Conservation (phyloP, 2,329 filamentous ascomycete genomes). For the Fusarium aywerte region DNA sequence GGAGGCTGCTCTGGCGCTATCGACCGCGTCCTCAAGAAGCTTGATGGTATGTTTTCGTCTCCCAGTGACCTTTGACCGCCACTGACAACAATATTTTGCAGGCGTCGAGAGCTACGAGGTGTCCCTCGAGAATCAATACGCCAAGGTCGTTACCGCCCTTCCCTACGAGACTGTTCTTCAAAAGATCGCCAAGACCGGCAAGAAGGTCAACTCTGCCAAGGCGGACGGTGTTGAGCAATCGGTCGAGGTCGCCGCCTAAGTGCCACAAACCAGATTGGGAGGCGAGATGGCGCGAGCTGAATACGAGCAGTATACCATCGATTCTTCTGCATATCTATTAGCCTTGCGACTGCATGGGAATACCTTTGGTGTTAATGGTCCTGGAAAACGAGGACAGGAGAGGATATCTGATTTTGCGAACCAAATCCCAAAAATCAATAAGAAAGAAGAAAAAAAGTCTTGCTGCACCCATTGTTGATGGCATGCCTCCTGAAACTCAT, state of each 20-base stretch:
- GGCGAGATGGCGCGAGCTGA: constrained; percentile 1
- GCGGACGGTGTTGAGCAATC: constrained; percentile 72
- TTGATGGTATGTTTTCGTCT: constrained; percentile 73
- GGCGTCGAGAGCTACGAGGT: constrained; percentile 89
- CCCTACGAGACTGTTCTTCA: constrained; percentile 83
- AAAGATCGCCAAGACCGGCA: constrained; percentile 95
- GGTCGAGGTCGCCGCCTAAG: constrained; percentile 56
- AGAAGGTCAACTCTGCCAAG: constrained; percentile 83
- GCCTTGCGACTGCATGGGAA: constrained; percentile 34
- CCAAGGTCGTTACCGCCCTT: constrained; percentile 77
- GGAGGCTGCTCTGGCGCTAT: constrained; percentile 95
- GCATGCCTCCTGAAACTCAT: background rate
- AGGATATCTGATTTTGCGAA: constrained; percentile 29
- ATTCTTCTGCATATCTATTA: constrained; percentile 34
- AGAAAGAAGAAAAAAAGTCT: background rate
- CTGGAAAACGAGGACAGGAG: constrained; percentile 26
- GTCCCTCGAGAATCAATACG: constrained; percentile 86
- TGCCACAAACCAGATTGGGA: background rate
- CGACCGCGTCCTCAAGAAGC: constrained; percentile 89
- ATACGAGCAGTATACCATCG: constrained; percentile 5
- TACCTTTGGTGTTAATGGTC: constrained; percentile 38
- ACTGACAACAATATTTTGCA: constrained; percentile 52
- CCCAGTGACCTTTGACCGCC: background rate
- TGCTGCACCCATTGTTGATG: background rate
- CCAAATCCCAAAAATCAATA: constrained; percentile 21